Percentiles rank a stretch among this genome's conserved stretches.
Conservation (phyloP, 257 asterid genomes). For the Scutellaria galericulata region DNA sequence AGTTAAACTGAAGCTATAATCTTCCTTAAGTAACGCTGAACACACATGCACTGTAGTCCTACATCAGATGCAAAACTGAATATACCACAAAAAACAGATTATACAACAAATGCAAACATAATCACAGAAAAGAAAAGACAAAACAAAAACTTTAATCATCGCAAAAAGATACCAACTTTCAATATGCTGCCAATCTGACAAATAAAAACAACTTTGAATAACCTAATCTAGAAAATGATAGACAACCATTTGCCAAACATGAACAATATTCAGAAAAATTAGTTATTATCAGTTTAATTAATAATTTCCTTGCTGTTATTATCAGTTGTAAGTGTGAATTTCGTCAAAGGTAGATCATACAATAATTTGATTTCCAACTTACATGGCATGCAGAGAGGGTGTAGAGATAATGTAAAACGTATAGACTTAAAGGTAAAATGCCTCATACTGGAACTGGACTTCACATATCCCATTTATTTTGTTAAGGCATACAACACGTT, state of each 20-base stretch:
- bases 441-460: too few relatives aligned
- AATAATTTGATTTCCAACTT: too few relatives aligned
- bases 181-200: constrained; percentile 33
- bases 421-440: too few relatives aligned
- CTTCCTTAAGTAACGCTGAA: constrained; percentile 50
- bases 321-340: too few relatives aligned
- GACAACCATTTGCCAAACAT: constrained; percentile 13
- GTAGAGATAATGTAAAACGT: too few relatives aligned
- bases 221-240: constrained; percentile 27
- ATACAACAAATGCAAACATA: constrained; percentile 39
- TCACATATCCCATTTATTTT: too few relatives aligned
- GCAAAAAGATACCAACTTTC: constrained; percentile 49
- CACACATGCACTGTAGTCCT: constrained; percentile 51
- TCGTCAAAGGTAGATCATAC: too few relatives aligned
- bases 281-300: too few relatives aligned
- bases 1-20: constrained; percentile 42
- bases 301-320: too few relatives aligned
- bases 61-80: constrained; percentile 45
- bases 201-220: constrained; percentile 14
- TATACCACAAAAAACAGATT: constrained; percentile 14
- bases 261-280: background rate
- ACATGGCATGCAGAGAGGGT: too few relatives aligned
- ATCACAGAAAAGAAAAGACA: constrained; percentile 44
- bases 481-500: too few relatives aligned
- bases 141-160: constrained; percentile 39